Evolutionary conservation across 257 asterid genomes (phyloP), one percentile per base, ranked within the genome.

Genomic region (Henckelia pumila): DNA sequence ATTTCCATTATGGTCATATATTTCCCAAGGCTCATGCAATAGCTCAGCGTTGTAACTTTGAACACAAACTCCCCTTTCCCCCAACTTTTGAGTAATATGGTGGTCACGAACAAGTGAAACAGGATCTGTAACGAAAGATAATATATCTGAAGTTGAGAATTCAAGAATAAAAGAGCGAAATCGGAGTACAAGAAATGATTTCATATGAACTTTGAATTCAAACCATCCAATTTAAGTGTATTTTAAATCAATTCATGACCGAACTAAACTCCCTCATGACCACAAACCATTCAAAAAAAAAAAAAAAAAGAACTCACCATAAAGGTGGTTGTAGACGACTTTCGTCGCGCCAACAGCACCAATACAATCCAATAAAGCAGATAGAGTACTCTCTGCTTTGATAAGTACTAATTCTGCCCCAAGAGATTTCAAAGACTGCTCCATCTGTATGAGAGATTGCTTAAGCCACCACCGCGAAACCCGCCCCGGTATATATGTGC

Each of bases 401-500:
- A 93, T 93, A 19, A 90, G 56, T 16, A 81, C 67, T 73, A 93
- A 49, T 33, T 86, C 89, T 32, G 92, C 95, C 50, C 99, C 99
- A 61, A 93, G 95, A 64, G 96, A 84, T 75, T 64, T 85, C 77
- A 93, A 71, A 0, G 97, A 88, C 37, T 80, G 89, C 72, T 83
- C 86, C 76, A 93, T 74, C 53, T 90, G 91, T 20, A 81, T 67
- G 19, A 93, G 90, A 49, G 99, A 93, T 32, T 88, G 95, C 78
- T 93, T 93, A 64, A 93, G 74, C 97, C 97, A 93, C 99, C 99
- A 93, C 61, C 99, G 75, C 1, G 99, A 93, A 71, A 87, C 99
- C 55, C 99, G 83, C 25, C 99, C 99, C 0, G 99, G 95, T 20
- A 85, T 77, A 74, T 79, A 93, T 4, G 81, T 88, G 4, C 88